Evolutionary conservation across 2,329 filamentous ascomycete species (phyloP).

Genomic region (Coniochaeta prunicola): DNA sequence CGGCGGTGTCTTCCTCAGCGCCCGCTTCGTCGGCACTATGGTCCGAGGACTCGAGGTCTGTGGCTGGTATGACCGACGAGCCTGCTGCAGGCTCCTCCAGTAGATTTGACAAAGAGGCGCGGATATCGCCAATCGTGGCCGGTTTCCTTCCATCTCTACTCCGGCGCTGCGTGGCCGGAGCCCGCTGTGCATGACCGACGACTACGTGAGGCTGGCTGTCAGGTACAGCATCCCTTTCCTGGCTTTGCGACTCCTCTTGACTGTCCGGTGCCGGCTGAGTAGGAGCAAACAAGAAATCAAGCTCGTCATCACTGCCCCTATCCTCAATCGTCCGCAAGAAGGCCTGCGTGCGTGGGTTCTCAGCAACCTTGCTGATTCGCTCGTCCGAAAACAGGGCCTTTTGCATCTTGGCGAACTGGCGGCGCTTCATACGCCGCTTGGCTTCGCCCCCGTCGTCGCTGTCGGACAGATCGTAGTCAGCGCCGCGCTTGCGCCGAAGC

Average conservation of each 20-base stretch:
- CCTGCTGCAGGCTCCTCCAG: slow-evolving; percentile 51
- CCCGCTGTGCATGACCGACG: slow-evolving; percentile 23
- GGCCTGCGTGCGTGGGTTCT: slow-evolving; percentile 81
- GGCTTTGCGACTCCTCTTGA: slow-evolving; percentile 24
- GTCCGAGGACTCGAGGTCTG: slow-evolving; percentile 28
- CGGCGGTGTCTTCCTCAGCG: slow-evolving; percentile 34
- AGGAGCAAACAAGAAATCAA: slow-evolving; percentile 56
- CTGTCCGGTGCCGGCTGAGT: slow-evolving; percentile 31
- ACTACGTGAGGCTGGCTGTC: slow-evolving; percentile 44
- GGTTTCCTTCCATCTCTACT: slow-evolving; percentile 60
- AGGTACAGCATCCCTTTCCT: slow-evolving; percentile 24
- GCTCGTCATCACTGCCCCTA: slow-evolving; percentile 65
- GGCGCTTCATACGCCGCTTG: slow-evolving; percentile 70
- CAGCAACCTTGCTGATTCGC: slow-evolving; percentile 81
- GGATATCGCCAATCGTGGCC: slow-evolving; percentile 69
- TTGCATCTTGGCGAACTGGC: slow-evolving; percentile 86
- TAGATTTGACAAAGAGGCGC: slow-evolving; percentile 75
- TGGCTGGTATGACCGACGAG: slow-evolving; percentile 39
- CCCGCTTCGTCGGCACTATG: slow-evolving; percentile 35
- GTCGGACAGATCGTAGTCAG: slow-evolving; percentile 80
- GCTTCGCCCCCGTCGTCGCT: slow-evolving; percentile 82
- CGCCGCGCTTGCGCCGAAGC: slow-evolving; percentile 74
- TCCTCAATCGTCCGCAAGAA: slow-evolving; percentile 91
- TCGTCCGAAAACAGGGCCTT: slow-evolving; percentile 83
- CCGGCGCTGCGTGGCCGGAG: slow-evolving; percentile 44